Base-by-base conservation (phyloP, 139 green algal genomes). In the Marvania coccoides region DNA sequence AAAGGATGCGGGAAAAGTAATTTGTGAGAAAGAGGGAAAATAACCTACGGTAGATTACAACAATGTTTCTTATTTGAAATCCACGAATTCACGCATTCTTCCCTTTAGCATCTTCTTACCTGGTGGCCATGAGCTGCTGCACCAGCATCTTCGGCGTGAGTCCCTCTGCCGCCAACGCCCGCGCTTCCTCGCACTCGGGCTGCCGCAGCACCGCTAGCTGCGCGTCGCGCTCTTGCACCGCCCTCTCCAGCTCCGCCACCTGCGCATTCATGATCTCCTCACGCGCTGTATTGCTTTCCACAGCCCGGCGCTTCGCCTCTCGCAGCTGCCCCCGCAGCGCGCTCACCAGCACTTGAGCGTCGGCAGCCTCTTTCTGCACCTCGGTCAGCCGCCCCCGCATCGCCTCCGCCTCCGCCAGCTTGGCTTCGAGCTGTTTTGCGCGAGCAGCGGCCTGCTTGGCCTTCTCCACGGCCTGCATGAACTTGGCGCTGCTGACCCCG, bases 401-500 rank as follows among this genome's bases (percentile, higher is more conserved):
- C 1, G 34, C 57, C 19, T 69, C 77, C 2, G 67, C 73, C 19
- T 83, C 74, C n/a, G 58, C 55, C 38, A 72, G 65, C 10, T 75
- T 63, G 10, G 53, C 62, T 51, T 81, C 58, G 29, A 79, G 39
- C 15, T 15, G 29, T 28, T 48, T n/a, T 30, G 63, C 29, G 36
- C 31, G 5, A 34, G 59, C 47, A 33, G 47, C 58, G 39, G 78
- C 61, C 47, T 69, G 65, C 61, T 84, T 80, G 15, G 38, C 51
- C 48, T 67, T 72, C 28, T 78, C 65, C 23, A 82, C 54, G 26
- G 68, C 58, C 47, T 80, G 57, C 83, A 91, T 93, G 74, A 88
- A 92, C 53, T 91, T 91, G 30, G 75, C 76, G 40, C 62, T 81
- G 62, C 82, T 79, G 39, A 88, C 85, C 33, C 68, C 81, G 37